Evolutionary conservation across 176 grass and related monocot species (phyloP), one percentile per base, ranked within the genome.

Genomic region (Avena sativa): DNA sequence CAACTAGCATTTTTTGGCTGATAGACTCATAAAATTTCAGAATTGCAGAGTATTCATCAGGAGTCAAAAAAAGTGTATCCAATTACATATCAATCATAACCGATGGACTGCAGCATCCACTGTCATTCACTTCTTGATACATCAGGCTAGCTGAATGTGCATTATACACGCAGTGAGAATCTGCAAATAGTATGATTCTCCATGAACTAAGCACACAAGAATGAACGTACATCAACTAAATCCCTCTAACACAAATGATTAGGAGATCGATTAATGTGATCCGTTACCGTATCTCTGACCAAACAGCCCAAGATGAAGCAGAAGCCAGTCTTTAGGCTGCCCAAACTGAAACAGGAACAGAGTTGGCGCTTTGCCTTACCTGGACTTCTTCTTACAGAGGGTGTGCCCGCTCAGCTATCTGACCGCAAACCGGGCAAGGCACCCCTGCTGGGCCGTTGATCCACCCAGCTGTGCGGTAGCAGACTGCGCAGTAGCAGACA

Each of bases 271-370:
- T 75, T 52, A 8, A 52, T 21, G 46, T 47, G 47, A 75, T 16
- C 47, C 1, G 1, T 16, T 51, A 75, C 47, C 6, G 5, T 7
- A 49, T 74, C 43, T 74, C 70, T 73, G 70, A 73, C 11, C 43
- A 48, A 73, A 48, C 4, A 47, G 4, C 40, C 43, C 70, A n/a
- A 73, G 43, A 21, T 8, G 43, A 73, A 47, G 47, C 43, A 6
- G 23, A 51, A 30, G 20, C 20, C 70, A 14, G 69, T 21, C 69
- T 5, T 47, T 6, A 12, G 73, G 16, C 14, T 76, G 14, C 48
- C 48, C 73, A 51, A 75, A 30, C 47, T 75, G 72, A 75, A 75
- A 10, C 72, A 75, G 47, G 21, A 51, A 5, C 72, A 52, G 47
- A 75, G 47, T 52, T 21, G 20, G 20, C 19, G 70, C 20, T 47